A percentile compares a stretch with the other conserved stretches of the same genome.
These are phyloP conservation scores for Boletales sp. DNA, from an alignment of 768 basidiomycete species.

Conservation along the genomic window DNA sequence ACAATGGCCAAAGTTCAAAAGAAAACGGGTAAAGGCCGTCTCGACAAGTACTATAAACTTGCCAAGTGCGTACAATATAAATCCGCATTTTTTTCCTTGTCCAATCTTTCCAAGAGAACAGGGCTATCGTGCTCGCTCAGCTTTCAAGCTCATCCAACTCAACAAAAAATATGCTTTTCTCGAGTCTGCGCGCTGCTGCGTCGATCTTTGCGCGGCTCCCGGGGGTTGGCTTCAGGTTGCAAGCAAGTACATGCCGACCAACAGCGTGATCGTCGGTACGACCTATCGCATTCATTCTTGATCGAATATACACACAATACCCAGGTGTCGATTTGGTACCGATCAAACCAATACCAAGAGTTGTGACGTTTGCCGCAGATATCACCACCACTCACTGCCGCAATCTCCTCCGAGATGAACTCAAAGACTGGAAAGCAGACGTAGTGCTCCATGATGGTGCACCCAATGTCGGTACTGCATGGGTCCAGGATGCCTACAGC, in stretches of 20 bases:
- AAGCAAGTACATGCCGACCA: slow-evolving; percentile 93
- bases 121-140: slow-evolving; percentile 98
- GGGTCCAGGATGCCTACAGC: slow-evolving; percentile 97
- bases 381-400: slow-evolving; percentile 93
- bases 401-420: slow-evolving; percentile 74
- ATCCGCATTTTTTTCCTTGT: slow-evolving; percentile 6
- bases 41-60: slow-evolving; percentile 97
- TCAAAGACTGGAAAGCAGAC: slow-evolving; percentile 99
- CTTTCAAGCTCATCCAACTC: slow-evolving; percentile 97
- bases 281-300: not conserved
- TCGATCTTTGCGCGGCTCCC: slow-evolving; percentile 97
- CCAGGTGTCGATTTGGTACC: slow-evolving; percentile 92
- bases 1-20: slow-evolving; percentile 79
- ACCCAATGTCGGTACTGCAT: slow-evolving; percentile 98
- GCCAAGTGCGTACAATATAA: slow-evolving; percentile 56
- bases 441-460: slow-evolving; percentile 98
- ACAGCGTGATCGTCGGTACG: slow-evolving; percentile 87
- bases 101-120: slow-evolving; percentile 68
- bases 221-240: slow-evolving; percentile 99
- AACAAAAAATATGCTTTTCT: slow-evolving; percentile 97
- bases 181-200: slow-evolving; percentile 84
- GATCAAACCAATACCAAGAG: slow-evolving; percentile 92
- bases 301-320: slow-evolving; percentile 7
- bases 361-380: slow-evolving; percentile 88
- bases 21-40: slow-evolving; percentile 93